These are phyloP conservation scores for Nannochloris sp. DNA, from an alignment of 139 green algal species.

Conservation along the genomic window DNA sequence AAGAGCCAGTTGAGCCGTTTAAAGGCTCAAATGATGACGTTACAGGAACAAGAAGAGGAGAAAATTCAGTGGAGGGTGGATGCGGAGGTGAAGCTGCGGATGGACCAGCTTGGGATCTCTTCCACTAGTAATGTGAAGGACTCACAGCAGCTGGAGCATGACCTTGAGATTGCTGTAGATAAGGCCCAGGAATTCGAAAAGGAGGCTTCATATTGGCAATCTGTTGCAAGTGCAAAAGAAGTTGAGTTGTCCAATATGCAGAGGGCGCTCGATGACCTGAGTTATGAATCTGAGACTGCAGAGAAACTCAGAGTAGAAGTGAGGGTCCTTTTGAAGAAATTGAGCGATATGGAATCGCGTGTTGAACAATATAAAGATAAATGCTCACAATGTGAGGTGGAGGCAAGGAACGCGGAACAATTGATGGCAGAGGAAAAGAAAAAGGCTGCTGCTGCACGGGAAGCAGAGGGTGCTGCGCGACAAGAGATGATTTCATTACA, in stretches of 20 bases:
- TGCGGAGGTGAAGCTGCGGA: slow-evolving; percentile 28
- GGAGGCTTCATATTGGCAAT: not conserved
- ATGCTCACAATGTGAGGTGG: not conserved
- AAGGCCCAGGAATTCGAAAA: not conserved
- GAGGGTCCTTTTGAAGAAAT: slow-evolving; percentile 17
- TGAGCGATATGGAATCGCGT: slow-evolving; percentile 12
- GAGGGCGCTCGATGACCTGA: slow-evolving; percentile 23
- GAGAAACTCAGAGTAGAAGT: slow-evolving; percentile 16
- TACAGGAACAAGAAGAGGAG: slow-evolving; percentile 35
- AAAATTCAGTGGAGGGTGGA: slow-evolving; percentile 34
- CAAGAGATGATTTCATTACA: slow-evolving; percentile 6
- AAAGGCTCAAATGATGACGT: slow-evolving; percentile 31
- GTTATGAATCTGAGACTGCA: slow-evolving; percentile 32
- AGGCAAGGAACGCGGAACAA: slow-evolving; percentile 6
- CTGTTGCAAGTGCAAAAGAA: slow-evolving; percentile 8
- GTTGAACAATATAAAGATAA: slow-evolving; percentile 10
- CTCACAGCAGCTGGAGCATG: not conserved
- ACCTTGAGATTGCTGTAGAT: slow-evolving; percentile 6
- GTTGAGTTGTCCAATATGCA: slow-evolving; percentile 36
- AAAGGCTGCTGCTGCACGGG: not conserved
- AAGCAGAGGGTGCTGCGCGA: slow-evolving; percentile 1
- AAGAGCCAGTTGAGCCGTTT: slow-evolving; percentile 21
- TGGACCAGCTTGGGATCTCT: slow-evolving; percentile 7
- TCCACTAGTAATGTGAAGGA: not conserved
- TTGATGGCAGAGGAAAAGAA: slow-evolving; percentile 8